Evolutionary conservation across 805 yeast species (phyloP).

Genomic region (Pichia cephalocereana): DNA sequence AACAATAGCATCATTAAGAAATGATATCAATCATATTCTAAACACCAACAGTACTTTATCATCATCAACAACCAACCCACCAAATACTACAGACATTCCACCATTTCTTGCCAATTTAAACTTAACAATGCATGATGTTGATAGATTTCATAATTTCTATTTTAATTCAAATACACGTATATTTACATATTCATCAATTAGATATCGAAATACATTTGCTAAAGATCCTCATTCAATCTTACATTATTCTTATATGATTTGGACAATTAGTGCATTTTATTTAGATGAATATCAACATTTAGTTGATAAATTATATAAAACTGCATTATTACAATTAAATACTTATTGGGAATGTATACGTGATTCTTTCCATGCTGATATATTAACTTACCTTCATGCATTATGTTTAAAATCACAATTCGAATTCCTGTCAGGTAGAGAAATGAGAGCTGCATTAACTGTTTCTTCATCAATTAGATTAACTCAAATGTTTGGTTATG

Average conservation of each 20-base stretch:
- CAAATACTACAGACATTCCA: not conserved
- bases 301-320: conserved; percentile 14
- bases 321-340: conserved; percentile 10
- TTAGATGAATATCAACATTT: conserved; percentile 13
- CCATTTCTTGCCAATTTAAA: conserved; percentile 3
- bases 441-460: conserved; percentile 21
- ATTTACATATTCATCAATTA: conserved; percentile 13
- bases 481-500: conserved; percentile 23
- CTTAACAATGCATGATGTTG: conserved; percentile 15
- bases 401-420: conserved; percentile 17
- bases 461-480: conserved; percentile 20
- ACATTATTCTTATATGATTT: conserved; percentile 17
- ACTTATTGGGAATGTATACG: conserved; percentile 14
- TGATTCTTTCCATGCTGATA: conserved; percentile 11
- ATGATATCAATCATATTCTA: not conserved
- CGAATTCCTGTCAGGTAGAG: conserved; percentile 21
- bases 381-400: conserved; percentile 20
- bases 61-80: too few relatives aligned
- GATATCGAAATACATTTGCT: conserved; percentile 15
- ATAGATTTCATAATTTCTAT: conserved; percentile 14
- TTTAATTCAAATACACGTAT: conserved; percentile 9
- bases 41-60: not conserved
- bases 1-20: not conserved
- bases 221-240: conserved; percentile 14
- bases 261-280: conserved; percentile 16